Conservation (phyloP, 192 early-diverging fungal species). For the Glomus cerebriforme region DNA sequence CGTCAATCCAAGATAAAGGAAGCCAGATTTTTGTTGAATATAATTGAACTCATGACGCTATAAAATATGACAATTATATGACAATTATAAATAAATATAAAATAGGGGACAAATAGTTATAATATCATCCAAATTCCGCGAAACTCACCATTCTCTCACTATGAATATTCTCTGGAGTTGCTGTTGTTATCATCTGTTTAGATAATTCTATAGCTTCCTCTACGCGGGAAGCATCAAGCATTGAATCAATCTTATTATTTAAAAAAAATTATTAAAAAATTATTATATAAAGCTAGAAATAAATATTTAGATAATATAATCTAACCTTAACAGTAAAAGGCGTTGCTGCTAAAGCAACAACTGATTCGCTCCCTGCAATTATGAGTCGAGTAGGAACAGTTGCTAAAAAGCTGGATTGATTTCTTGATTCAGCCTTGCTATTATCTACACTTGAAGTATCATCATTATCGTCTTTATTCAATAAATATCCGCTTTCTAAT, state of each 20-base stretch:
- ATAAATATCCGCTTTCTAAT: slow-evolving; percentile 3
- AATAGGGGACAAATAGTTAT: not conserved
- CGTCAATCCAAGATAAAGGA: slow-evolving; percentile 62
- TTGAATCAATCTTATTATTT: slow-evolving; percentile 46
- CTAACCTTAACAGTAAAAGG: slow-evolving; percentile 60
- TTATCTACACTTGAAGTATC: not conserved
- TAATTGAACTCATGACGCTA: slow-evolving; percentile 53
- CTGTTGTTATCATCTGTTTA: slow-evolving; percentile 49
- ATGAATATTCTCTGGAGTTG: slow-evolving; percentile 50
- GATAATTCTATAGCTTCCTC: slow-evolving; percentile 65
- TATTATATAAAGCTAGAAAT: not conserved
- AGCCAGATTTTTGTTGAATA: slow-evolving; percentile 66
- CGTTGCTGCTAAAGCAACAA: slow-evolving; percentile 62
- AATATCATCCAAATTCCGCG: not conserved
- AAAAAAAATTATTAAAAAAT: not conserved
- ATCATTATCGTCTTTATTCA: not conserved
- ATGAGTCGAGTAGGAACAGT: slow-evolving; percentile 53
- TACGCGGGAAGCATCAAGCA: slow-evolving; percentile 59
- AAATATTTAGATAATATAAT: not conserved
- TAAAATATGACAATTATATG: not conserved
- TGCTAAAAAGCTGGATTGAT: slow-evolving; percentile 18
- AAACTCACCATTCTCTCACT: slow-evolving; percentile 47
- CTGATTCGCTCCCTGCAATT: slow-evolving; percentile 55
- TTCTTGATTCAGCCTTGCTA: not conserved
- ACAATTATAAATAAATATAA: not conserved